A percentile compares a stretch with the other conserved stretches of the same genome.
Evolutionary conservation across 1,284 basidiomycete genomes (phyloP).

Genomic region (Heimioporus retisporus): DNA sequence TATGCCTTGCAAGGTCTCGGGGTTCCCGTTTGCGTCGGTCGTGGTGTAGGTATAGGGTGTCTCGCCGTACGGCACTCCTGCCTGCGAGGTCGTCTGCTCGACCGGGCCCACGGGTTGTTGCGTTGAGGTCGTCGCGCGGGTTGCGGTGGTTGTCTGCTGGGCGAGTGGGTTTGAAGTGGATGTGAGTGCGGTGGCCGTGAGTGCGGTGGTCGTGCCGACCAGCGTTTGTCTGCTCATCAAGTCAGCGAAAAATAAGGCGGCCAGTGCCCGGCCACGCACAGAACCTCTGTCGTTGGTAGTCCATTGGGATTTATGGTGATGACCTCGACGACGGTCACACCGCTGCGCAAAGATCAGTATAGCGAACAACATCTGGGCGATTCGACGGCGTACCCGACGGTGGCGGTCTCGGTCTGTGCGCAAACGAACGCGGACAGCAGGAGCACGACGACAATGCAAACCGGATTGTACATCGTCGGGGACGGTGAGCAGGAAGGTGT

Average conservation of each 20-base stretch:
- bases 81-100: slow-evolving; percentile 60
- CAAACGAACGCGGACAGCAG: slow-evolving; percentile 41
- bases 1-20: slow-evolving; percentile 53
- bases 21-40: slow-evolving; percentile 65
- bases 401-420: slow-evolving; percentile 60
- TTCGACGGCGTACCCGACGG: slow-evolving; percentile 52
- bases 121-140: slow-evolving; percentile 33
- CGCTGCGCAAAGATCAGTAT: slow-evolving; percentile 50
- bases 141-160: slow-evolving; percentile 21
- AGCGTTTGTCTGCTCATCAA: slow-evolving; percentile 20
- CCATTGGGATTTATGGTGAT: slow-evolving; percentile 57
- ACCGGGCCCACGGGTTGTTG: slow-evolving; percentile 61
- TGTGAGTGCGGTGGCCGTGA: slow-evolving; percentile 20
- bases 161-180: slow-evolving; percentile 29
- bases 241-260: slow-evolving; percentile 8
- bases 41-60: slow-evolving; percentile 72
- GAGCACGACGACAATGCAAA: slow-evolving; percentile 37
- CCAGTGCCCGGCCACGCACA: slow-evolving; percentile 49
- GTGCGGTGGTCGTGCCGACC: no score
- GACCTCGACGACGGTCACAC: slow-evolving; percentile 64
- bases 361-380: not conserved
- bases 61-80: slow-evolving; percentile 51
- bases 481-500: slow-evolving; percentile 15
- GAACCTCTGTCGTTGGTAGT: slow-evolving; percentile 52
- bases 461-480: slow-evolving; percentile 32